Conservation (phyloP, 352 stramenopile species). For the Aphanomyces invadans region DNA sequence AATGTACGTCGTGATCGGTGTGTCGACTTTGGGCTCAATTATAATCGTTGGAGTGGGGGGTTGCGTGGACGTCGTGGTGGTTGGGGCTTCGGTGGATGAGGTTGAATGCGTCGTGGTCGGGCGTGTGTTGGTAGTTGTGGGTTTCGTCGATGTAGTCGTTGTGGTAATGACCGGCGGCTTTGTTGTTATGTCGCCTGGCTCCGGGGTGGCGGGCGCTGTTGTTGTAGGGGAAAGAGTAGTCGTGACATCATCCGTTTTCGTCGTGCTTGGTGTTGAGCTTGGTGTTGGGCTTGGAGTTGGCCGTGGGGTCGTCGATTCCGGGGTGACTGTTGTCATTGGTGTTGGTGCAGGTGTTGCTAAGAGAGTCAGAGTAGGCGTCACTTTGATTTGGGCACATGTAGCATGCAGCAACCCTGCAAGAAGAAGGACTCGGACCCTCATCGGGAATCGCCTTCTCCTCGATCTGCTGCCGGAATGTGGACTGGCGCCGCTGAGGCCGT, state of each 20-base stretch:
- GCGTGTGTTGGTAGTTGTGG: background rate
- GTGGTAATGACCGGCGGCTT: background rate
- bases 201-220: background rate
- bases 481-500: background rate
- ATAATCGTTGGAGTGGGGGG: background rate
- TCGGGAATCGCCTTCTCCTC: background rate
- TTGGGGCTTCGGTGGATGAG: background rate
- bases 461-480: background rate
- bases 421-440: background rate
- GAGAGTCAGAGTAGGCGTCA: background rate
- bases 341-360: background rate
- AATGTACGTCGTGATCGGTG: background rate
- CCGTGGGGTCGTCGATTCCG: background rate
- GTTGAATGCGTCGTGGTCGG: background rate
- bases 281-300: conserved; percentile 9
- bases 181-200: background rate
- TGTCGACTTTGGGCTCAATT: background rate
- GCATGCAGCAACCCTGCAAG: background rate
- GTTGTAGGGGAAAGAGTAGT: background rate
- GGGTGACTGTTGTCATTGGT: too few relatives aligned
- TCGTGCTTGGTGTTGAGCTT: background rate
- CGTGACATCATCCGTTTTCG: background rate
- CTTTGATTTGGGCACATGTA: background rate
- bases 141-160: conserved; percentile 1
- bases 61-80: background rate